Base-by-base conservation (phyloP, 1,284 basidiomycete genomes). In the Hemileia vastatrix region DNA sequence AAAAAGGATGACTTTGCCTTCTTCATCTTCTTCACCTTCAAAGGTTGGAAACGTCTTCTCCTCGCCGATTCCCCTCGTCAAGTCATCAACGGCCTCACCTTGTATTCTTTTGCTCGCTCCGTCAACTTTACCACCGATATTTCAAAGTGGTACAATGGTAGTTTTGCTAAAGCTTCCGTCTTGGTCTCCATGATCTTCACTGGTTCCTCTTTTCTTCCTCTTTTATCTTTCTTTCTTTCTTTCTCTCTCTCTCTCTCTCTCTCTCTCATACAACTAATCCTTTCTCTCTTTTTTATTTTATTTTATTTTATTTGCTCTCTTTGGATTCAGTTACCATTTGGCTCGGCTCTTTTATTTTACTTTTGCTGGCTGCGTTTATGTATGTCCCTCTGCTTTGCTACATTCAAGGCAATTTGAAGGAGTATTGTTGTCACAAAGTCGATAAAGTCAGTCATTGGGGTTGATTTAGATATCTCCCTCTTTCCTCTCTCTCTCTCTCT, bases 1-100 rank as follows among this genome's bases (percentile, higher is more conserved):
- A 86, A 85, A 70, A 92, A 87, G 77, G 94, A 98, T 77, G 90
- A 95, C 73, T 90, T 97, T 77, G 91, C 93, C 53, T 97, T 98
- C 82, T 98, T 96, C 77, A 84, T 97, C 76, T 98, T 97, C 83
- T 98, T 98, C 79, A 88, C 88, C 1, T 98, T 98, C 83, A 98
- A 98, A 80, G 91, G 91, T 88, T 98, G 94, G 94, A 98, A 97
- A 78, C 86, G 90, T 18, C 78, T 96, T 5, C 78, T 97, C 15
- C 79, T 97, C 63, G 91, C 94, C 60, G 94, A 98, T 76, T 91
- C 88, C n/a, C 95, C 94, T 57, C 89, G 94, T 77, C 94, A 98
- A 78, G 84, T 87, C 11, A 96, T 98, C 82, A 97, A 98, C 74
- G 92, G 83, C 18, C 80, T 97, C 69, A 93, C 90, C 9, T 81